These are phyloP conservation scores for Penicillium parvum DNA, from an alignment of 495 filamentous ascomycete genomes.

Conservation along the genomic window DNA sequence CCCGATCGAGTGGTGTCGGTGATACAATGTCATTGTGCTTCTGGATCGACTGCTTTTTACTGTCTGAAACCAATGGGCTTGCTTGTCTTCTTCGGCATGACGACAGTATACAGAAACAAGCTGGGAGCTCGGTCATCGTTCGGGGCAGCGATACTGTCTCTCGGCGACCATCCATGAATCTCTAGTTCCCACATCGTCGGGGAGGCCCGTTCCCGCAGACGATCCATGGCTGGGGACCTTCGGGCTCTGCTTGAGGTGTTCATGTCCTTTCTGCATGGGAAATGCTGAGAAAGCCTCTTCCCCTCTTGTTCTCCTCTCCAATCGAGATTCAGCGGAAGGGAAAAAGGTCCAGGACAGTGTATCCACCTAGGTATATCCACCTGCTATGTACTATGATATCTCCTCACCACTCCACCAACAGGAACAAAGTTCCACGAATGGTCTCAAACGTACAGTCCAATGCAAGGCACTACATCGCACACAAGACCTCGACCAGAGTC, in stretches of 20 bases:
- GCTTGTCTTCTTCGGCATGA: not conserved
- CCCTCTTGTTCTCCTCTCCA: too few species aligned
- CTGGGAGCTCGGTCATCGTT: not conserved
- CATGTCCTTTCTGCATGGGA: too few species aligned
- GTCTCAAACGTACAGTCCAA: too few species aligned
- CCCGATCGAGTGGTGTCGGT: conserved; percentile 20
- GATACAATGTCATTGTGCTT: conserved; percentile 16
- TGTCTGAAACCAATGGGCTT: conserved; percentile 1
- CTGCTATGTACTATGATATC: too few species aligned
- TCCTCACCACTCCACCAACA: too few species aligned
- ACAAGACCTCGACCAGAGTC: too few species aligned
- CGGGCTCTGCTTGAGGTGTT: not conserved
- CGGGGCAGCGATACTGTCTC: too few species aligned
- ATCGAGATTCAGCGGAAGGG: too few species aligned
- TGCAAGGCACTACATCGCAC: conserved; percentile 1
- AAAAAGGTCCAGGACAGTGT: too few species aligned
- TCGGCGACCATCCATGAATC: too few species aligned
- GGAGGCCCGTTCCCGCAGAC: conserved; percentile 19
- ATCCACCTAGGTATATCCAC: too few species aligned
- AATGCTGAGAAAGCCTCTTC: not conserved
- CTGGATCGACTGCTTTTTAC: not conserved
- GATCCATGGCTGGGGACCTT: conserved; percentile 19
- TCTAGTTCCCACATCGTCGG: conserved; percentile 10
- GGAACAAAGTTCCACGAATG: too few species aligned
- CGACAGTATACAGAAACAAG: not conserved